Evolutionary conservation across 192 early-diverging fungal species (phyloP).

Genomic region (Umbelopsis vinacea): DNA sequence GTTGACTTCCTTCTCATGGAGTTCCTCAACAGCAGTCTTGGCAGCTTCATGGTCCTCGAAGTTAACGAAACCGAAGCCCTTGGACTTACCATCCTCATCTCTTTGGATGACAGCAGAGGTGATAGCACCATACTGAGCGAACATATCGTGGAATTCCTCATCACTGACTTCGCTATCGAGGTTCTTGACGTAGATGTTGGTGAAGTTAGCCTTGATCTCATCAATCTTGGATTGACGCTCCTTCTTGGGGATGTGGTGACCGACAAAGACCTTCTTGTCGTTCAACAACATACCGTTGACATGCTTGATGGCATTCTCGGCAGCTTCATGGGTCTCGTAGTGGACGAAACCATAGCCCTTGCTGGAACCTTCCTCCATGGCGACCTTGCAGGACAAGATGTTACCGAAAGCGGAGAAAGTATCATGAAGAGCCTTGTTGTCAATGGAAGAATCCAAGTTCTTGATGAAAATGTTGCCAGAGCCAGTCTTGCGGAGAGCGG

Average conservation of each 20-base stretch:
- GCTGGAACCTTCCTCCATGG: conserved; percentile 61
- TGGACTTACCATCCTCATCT: conserved; percentile 77
- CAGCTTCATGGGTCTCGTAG: conserved; percentile 84
- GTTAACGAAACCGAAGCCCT: conserved; percentile 92
- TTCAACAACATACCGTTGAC: conserved; percentile 91
- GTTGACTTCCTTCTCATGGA: conserved; percentile 81
- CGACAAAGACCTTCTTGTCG: conserved; percentile 84
- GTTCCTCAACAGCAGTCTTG: conserved; percentile 73
- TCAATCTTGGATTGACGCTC: conserved; percentile 77
- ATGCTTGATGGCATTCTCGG: conserved; percentile 80
- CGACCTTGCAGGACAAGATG: conserved; percentile 89
- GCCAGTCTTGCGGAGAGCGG: conserved; percentile 72
- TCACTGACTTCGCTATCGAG: conserved; percentile 71
- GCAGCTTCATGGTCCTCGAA: conserved; percentile 79
- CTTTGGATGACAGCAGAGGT: conserved; percentile 70
- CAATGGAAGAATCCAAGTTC: conserved; percentile 86
- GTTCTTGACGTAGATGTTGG: conserved; percentile 94
- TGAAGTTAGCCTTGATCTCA: conserved; percentile 74
- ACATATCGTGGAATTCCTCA: conserved; percentile 68
- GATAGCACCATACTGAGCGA: conserved; percentile 70
- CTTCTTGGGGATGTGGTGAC: conserved; percentile 76
- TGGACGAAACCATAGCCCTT: conserved; percentile 91
- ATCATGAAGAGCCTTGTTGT: conserved; percentile 91
- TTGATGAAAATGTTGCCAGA: conserved; percentile 94
- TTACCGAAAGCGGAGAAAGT: conserved; percentile 87